Base-by-base conservation (phyloP, 2,329 filamentous ascomycete genomes). In the Cercospora brassicicola region DNA sequence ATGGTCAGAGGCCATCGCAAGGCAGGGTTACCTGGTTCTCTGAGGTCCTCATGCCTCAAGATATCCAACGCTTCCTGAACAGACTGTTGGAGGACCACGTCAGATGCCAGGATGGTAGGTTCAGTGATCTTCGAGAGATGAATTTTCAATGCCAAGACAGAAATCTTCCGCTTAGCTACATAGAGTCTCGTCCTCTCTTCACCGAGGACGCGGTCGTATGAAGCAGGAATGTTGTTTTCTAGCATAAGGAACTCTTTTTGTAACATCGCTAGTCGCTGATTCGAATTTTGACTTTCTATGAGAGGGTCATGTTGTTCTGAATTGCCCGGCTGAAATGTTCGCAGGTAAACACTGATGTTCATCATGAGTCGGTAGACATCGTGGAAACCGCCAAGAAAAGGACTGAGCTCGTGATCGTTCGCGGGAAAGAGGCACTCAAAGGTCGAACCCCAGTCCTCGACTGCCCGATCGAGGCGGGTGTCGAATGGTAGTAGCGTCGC, bases 1-100 rank as follows among this genome's bases (percentile, higher is more conserved):
- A 71, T 65, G 7, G 67, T 71, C 10, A 72, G 42, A 8, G 68
- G 70, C 70, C 70, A 72, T 7, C 66, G 57, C 9, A 72, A 36
- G 6, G 70, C 68, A 8, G 70, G 70, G 48, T 69, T 69, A 4
- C 64, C 67, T 4, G 65, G 53, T 11, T 68, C 70, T 5, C 42
- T 45, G 5, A 70, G 26, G 15, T 68, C 56, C 36, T 71, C 64
- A 10, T 63, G 13, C 13, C 60, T 51, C 23, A 71, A 36, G 2
- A 67, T 64, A 0, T 36, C 42, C 2, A 70, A 56, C 1, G 66
- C 69, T 23, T 33, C 42, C 2, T 23, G n/a, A 4, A 70, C 55
- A 31, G 65, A 59, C 7, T 18, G 11, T 15, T 33, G 30, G 1
- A 72, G 39, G 15, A 56, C 39, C 13, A 36, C 9, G 4, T 70